These are phyloP conservation scores for Fibroporia radiculosa DNA, from an alignment of 768 basidiomycete species.

Conservation along the genomic window DNA sequence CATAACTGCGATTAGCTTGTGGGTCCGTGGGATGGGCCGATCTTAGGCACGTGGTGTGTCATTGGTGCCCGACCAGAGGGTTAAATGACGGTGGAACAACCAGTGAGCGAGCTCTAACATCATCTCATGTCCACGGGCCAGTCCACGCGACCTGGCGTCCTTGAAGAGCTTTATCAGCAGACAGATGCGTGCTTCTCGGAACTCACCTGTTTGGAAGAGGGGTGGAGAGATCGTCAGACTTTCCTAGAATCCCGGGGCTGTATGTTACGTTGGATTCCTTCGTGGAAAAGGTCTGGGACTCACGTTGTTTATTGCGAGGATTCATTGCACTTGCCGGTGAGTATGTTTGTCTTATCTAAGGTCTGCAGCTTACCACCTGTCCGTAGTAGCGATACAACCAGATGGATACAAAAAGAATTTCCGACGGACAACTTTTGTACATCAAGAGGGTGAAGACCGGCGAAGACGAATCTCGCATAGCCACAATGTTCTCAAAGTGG, in stretches of 20 bases:
- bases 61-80: too few species aligned
- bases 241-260: conserved; percentile 13
- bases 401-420: conserved; percentile 25
- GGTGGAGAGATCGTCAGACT: conserved; percentile 4
- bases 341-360: background rate
- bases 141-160: background rate
- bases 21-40: too few species aligned
- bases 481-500: conserved; percentile 3
- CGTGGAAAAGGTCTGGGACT: conserved; percentile 16
- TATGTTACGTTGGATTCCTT: conserved; percentile 24
- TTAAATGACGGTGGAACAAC: too few species aligned
- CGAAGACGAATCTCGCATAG: conserved; percentile 11
- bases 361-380: too few species aligned
- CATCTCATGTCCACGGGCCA: too few species aligned
- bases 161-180: background rate
- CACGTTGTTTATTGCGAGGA: conserved; percentile 5
- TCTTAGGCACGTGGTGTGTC: too few species aligned
- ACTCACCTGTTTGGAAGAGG: background rate
- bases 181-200: background rate
- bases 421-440: conserved; percentile 20
- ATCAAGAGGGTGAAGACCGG: conserved; percentile 20
- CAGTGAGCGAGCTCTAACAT: too few species aligned
- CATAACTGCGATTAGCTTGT: too few species aligned
- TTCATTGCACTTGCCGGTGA: conserved; percentile 1
- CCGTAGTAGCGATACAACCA: background rate